A percentile compares a stretch with the other conserved stretches of the same genome.
Conservation (phyloP, 768 basidiomycete genomes). For the Phallus indusiatus region DNA sequence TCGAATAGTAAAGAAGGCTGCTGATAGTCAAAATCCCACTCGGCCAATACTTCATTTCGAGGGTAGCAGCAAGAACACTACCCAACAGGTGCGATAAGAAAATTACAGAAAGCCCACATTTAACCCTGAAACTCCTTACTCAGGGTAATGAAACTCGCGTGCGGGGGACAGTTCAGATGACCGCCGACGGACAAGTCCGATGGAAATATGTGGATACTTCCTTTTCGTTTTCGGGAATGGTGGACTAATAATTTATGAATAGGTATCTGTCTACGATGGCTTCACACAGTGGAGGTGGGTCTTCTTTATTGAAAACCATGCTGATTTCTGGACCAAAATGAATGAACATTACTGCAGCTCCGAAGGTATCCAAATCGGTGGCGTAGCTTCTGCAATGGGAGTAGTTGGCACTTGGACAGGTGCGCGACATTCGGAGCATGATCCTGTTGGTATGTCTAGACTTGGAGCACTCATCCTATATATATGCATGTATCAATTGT, state of each 20-base stretch:
- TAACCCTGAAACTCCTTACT: neutral
- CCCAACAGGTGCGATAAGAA: neutral
- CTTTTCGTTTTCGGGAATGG: constrained; percentile 1
- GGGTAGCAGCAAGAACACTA: constrained; percentile 6
- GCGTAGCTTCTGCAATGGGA: constrained; percentile 54
- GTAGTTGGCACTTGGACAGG: constrained; percentile 64
- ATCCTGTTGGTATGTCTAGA: constrained; percentile 50
- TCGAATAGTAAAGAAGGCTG: constrained; percentile 27
- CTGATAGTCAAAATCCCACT: constrained; percentile 2
- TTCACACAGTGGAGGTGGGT: constrained; percentile 52
- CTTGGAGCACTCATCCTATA: neutral
- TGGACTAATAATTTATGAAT: constrained; percentile 12
- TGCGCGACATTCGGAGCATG: constrained; percentile 43
- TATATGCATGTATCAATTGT: neutral
- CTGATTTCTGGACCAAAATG: neutral
- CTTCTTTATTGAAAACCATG: neutral
- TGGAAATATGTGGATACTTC: constrained; percentile 45
- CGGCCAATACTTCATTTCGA: constrained; percentile 13
- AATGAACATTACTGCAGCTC: constrained; percentile 33
- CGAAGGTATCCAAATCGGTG: constrained; percentile 58
- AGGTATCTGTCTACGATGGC: constrained; percentile 47
- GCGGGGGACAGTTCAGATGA: constrained; percentile 44
- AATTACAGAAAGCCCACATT: neutral
- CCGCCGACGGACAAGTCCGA: constrained; percentile 33
- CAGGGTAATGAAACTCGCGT: constrained; percentile 31